A percentile compares a stretch with the other conserved stretches of the same genome.
phyloP scores from a whole-genome alignment of 2,329 filamentous ascomycete species.

The Diaporthe amygdali region DNA sequence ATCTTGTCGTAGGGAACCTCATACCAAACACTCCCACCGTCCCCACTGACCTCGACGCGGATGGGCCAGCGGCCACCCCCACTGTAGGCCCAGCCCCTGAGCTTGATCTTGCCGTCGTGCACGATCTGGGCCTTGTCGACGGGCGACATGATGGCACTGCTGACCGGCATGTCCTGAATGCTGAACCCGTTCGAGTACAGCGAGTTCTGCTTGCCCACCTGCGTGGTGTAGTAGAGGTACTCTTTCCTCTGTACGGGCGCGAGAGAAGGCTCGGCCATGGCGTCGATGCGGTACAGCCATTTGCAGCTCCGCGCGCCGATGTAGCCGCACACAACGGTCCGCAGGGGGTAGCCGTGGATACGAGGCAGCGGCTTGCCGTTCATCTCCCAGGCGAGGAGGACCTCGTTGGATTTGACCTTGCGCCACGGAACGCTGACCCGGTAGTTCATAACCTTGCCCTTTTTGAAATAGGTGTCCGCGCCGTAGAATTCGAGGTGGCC shows the following conservation, averaged over 20 bases:
- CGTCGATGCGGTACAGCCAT: constrained; percentile 68
- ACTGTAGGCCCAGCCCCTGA: constrained; percentile 64
- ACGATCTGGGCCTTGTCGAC: constrained; percentile 64
- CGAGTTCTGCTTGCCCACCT: constrained; percentile 71
- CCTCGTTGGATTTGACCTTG: constrained; percentile 71
- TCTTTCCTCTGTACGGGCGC: constrained; percentile 70
- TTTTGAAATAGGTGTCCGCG: constrained; percentile 77
- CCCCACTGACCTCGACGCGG: constrained; percentile 66
- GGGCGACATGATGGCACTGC: constrained; percentile 69
- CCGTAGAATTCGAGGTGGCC: constrained; percentile 73
- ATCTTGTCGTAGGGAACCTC: constrained; percentile 64
- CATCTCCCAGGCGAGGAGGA: constrained; percentile 75
- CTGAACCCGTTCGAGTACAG: constrained; percentile 64
- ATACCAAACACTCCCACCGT: constrained; percentile 71
- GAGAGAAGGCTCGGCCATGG: constrained; percentile 57
- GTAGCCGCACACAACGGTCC: constrained; percentile 68
- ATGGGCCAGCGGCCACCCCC: constrained; percentile 65
- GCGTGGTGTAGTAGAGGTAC: constrained; percentile 72
- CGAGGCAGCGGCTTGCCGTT: constrained; percentile 67
- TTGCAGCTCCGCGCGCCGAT: constrained; percentile 71
- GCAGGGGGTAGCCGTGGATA: constrained; percentile 70
- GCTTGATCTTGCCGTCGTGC: constrained; percentile 62
- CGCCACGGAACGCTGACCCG: constrained; percentile 69
- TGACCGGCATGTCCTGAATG: constrained; percentile 76
- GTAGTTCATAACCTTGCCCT: constrained; percentile 69